Evolutionary conservation across 495 filamentous ascomycete species (phyloP).

Genomic region (Penicillium parvum): DNA sequence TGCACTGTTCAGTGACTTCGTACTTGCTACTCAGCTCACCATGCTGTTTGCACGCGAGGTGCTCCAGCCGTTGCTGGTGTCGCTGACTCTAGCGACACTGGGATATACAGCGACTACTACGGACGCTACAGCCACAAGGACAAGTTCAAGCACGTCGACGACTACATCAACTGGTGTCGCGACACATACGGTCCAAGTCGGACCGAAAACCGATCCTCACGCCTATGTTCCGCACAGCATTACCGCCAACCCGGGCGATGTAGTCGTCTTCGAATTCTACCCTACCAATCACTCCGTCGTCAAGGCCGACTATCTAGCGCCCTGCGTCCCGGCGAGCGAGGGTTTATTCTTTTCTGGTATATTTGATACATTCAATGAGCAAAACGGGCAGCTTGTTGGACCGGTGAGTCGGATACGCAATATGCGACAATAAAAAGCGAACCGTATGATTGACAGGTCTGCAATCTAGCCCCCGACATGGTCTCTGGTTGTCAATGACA

Average conservation of each 20-base stretch:
- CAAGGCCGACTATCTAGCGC: slow-evolving; percentile 51
- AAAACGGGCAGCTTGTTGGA: slow-evolving; percentile 28
- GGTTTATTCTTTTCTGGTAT: slow-evolving; percentile 39
- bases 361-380: slow-evolving; percentile 27
- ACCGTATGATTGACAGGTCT: no score
- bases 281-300: slow-evolving; percentile 59
- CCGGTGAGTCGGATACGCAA: slow-evolving; percentile 16
- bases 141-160: slow-evolving; percentile 4
- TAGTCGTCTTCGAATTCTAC: slow-evolving; percentile 58
- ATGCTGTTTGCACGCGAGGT: slow-evolving; percentile 7
- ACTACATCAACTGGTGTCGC: slow-evolving; percentile 17
- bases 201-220: slow-evolving; percentile 38
- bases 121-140: background rate
- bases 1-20: background rate
- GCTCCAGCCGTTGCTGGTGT: slow-evolving; percentile 6
- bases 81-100: slow-evolving; percentile 4
- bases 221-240: slow-evolving; percentile 50
- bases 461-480: slow-evolving; percentile 35
- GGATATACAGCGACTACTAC: background rate
- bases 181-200: slow-evolving; percentile 50
- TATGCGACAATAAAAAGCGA: no score
- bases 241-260: slow-evolving; percentile 48
- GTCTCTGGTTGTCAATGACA: slow-evolving; percentile 31
- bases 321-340: slow-evolving; percentile 50
- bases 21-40: background rate